Base-by-base conservation (phyloP, 495 filamentous ascomycete species). In the Neurospora sp. region DNA sequence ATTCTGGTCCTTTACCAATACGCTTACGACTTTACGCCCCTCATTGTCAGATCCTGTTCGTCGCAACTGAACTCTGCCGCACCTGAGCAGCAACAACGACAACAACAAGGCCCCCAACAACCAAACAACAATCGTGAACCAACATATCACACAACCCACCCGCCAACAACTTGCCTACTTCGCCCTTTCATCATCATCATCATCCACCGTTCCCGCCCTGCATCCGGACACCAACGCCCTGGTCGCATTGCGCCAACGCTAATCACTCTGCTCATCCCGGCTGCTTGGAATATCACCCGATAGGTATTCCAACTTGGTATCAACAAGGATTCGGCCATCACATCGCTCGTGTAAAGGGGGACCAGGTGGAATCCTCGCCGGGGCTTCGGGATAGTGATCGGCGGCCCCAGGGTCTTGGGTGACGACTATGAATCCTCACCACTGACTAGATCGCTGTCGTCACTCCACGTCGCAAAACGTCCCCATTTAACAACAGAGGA, bases 361-460 rank as follows among this genome's bases (percentile, higher is more conserved):
- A 16, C 54, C 54, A 35, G 54, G 54, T 62, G 54, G 54, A 62
- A 62, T 62, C 27, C 27, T 4, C 6, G 54, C 54, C 12, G 14
- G 54, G 54, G 54, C 54, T 62, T 62, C 12, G 54, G 54, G 23
- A 62, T 62, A 48, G 59, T 39, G 37, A 74, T 73, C 48, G 70
- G 72, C 74, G 75, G 71, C 77, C 75, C 70, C 59, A 71, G 70
- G 74, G 75, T 75, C 75, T 71, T 66, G 71, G 72, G 44, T 71
- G 78, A 74, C 74, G 80, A 81, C 79, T 79, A 82, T 82, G 80
- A 82, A 77, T 82, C 72, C 78, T 59, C 80, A 77, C 38, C 78
- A 79, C 73, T 82, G 78, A 81, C 70, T 72, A 35, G 71, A 70
- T 75, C 72, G 75, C 70, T 70, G 70, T 75, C 78, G 73, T 76